Base-by-base conservation (phyloP, 306 rosid species). In the Delonix regia region DNA sequence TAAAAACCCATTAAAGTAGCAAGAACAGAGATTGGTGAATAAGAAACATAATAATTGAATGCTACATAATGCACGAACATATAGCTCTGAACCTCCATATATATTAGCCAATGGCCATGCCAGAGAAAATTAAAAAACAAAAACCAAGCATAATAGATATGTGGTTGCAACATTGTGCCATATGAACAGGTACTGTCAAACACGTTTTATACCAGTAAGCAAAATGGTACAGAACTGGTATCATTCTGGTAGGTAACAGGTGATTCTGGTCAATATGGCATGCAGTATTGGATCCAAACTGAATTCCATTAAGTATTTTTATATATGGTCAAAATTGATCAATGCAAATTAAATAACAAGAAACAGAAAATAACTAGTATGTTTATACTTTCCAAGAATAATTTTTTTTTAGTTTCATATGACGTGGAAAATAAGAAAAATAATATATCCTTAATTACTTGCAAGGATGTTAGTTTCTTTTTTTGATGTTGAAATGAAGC, bases 1-100 rank as follows among this genome's bases (percentile, higher is more conserved):
- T 95, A 87, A 70, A 73, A 85, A 57, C 67, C 73, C 86, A 60
- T 19, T 68, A 33, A 74, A 48, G 52, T 65, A 10, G 68, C 77
- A 73, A 81, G 65, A 42, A 55, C 19, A 48, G 55, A 45, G 28
- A n/a, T 3, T 19, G 42, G 25, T 27, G 24, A 55, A 41, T 21
- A 67, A 11, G 41, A 9, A 57, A 49, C 60, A 72, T 47, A 55
- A 44, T 33, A 51, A 22, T 64, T 3, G 34, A 19, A 33, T 22
- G 34, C 21, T 10, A 36, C 18, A 48, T 28, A 21, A 71, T 66
- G 33, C 13, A 41, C 3, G 72, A 70, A 75, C 14, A 71, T 28
- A 16, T 9, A 27, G 27, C 5, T 25, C 52, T 3, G 44, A 70
- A 49, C 7, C 19, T n/a, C 27, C 56, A 12, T 9, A 45, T 27